Evolutionary conservation across 805 yeast species (phyloP), one percentile per base, ranked within the genome.

Genomic region (Schwanniomyces polymorphus): DNA sequence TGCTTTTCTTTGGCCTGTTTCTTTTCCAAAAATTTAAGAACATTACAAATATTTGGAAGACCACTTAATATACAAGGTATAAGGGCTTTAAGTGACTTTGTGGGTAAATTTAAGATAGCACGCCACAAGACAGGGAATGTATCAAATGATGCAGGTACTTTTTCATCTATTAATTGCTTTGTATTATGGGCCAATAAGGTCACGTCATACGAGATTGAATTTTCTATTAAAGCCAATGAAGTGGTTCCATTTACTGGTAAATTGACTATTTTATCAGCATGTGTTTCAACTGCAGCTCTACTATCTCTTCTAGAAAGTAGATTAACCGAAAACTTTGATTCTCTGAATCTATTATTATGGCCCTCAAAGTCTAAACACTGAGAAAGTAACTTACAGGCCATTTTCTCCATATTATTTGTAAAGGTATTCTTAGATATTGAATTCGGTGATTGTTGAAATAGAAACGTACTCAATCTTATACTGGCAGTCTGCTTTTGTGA

Each of bases 401-500:
- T 16, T 27, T 43, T 35, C 10, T 46, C 28, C 8, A 38, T 31
- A 23, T 9, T 12, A 4, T 10, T 7, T 21, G 16, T 4, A 21
- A 11, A 18, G 21, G 1, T 37, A 21, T 37, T 37, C 4, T 31
- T 14, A 5, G 11, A 7, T 3, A 11, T 5, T 14, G 8, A 16
- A 31, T 11, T 7, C 34, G 8, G 33, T 14, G 35, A 82, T 33
- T 39, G 39, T 8, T 44, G 43, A n/a, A 48, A 34, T 11, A 48
- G 70, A 52, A 70, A 75, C 41, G 74, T 69, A 9, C 84, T 78
- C 4, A 81, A 61, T 43, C 77, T 78, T 39, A 81, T 77, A 2
- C 78, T 76, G 43, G 81, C 72, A 37, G 80, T 80, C 31, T 80
- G 80, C 43, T 69, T 69, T 49, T 81, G 84, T 0, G 85, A 64